Evolutionary conservation across 495 filamentous ascomycete species (phyloP).

Genomic region (Massariosphaeria phaeospora): DNA sequence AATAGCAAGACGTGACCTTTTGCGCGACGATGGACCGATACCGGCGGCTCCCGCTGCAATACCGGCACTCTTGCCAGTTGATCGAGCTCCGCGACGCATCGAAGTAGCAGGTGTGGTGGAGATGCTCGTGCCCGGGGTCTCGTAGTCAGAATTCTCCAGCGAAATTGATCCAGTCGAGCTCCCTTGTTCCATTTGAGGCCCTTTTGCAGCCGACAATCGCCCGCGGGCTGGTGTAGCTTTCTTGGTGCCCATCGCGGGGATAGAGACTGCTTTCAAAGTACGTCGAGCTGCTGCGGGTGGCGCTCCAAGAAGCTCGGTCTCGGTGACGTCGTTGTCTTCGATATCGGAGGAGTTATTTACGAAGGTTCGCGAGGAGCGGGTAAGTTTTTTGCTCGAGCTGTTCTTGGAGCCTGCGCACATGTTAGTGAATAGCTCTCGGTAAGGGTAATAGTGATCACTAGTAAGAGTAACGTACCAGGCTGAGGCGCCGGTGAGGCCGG

Average conservation of each 20-base stretch:
- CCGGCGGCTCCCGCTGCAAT: slow-evolving; percentile 16
- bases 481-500: background rate
- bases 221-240: background rate
- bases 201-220: slow-evolving; percentile 3
- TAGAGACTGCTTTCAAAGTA: slow-evolving; percentile 23
- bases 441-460: too few species aligned
- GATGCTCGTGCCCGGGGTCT: slow-evolving; percentile 74
- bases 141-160: slow-evolving; percentile 53
- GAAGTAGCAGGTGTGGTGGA: slow-evolving; percentile 52
- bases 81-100: slow-evolving; percentile 32
- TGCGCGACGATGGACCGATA: slow-evolving; percentile 7
- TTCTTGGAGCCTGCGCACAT: background rate
- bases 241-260: slow-evolving; percentile 12
- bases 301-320: background rate
- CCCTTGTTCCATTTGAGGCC: slow-evolving; percentile 4
- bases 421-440: too few species aligned
- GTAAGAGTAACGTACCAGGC: background rate
- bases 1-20: slow-evolving; percentile 32
- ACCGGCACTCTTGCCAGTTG: slow-evolving; percentile 30
- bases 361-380: slow-evolving; percentile 30
- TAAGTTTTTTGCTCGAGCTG: background rate
- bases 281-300: slow-evolving; percentile 7
- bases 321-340: slow-evolving; percentile 3
- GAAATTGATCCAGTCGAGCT: slow-evolving; percentile 37
- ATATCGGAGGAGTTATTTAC: slow-evolving; percentile 20